Base-by-base conservation (phyloP, 768 basidiomycete genomes). In the Albatrellus ellisii region DNA sequence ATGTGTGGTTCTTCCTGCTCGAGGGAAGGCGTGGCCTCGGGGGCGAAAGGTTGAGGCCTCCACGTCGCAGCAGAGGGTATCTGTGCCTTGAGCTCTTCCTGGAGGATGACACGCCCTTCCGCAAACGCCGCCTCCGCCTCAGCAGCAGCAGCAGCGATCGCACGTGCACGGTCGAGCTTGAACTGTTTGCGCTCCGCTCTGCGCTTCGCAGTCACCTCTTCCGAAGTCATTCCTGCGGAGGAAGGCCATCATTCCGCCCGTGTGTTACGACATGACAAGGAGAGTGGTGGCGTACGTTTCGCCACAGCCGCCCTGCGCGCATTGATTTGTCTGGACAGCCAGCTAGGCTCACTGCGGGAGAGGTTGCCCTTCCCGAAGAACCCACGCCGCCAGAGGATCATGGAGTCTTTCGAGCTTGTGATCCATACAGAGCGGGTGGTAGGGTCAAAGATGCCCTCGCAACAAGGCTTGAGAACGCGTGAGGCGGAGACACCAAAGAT, bases 321-420 rank as follows among this genome's bases (percentile, higher is more conserved):
- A 55, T 86, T 88, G 45, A 82, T 66, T 52, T 87, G 79, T 35
- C 95, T 66, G 15, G 79, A 73, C 45, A 79, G 65, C 95, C 95
- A 99, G 42, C 77, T 88, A 6, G 94, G 92, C 59, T 99, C 95
- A 59, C 91, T 95, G 44, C 95, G 63, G 29, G 88, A 92, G 40
- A 99, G 65, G 56, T 85, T 84, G 1, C 95, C 95, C 59, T 99
- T 99, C 18, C 95, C 95, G 58, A 98, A 99, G 64, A 98, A 97
- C 0, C 95, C 95, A 46, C 84, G 64, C 35, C 74, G 66, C 86
- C 95, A 99, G 27, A 98, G 68, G 4, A 79, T 62, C 48, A 67
- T 67, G 33, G 77, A 75, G 56, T 90, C 76, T 18, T 60, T 67
- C 21, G 65, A 59, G 44, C 78, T 69, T 0, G 71, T 63, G 2